phyloP scores from a whole-genome alignment of 2,329 filamentous ascomycete species.

The Dendrostoma leiphaemia region DNA sequence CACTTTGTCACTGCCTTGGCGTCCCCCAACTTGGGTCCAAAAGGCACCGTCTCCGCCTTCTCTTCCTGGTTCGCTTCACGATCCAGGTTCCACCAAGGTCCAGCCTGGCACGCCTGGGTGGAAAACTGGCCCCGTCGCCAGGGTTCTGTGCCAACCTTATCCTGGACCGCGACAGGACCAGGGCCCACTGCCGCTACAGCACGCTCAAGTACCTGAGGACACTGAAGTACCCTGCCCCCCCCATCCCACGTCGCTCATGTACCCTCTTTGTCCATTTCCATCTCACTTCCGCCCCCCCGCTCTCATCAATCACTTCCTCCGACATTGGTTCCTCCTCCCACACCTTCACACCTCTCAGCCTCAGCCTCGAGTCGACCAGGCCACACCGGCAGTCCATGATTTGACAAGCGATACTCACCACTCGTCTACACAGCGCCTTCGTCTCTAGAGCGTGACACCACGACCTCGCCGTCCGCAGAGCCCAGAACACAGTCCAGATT shows the following conservation, averaged over 20 bases:
- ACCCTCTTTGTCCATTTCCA: conserved; percentile 19
- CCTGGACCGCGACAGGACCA: not conserved
- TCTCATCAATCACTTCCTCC: conserved; percentile 4
- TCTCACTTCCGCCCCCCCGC: conserved; percentile 8
- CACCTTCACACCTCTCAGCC: conserved; percentile 17
- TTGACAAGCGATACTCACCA: not conserved
- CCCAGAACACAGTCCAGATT: not conserved
- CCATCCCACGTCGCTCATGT: conserved; percentile 5
- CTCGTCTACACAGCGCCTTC: no score
- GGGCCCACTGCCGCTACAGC: not conserved
- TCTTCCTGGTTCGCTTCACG: conserved; percentile 6
- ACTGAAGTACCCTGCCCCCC: no score
- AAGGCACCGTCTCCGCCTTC: not conserved
- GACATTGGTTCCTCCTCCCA: conserved; percentile 1
- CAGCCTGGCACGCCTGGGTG: no score
- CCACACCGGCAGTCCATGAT: no score
- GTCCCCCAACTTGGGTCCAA: not conserved
- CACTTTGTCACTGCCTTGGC: not conserved
- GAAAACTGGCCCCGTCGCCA: not conserved
- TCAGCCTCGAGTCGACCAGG: no score
- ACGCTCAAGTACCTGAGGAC: conserved; percentile 13
- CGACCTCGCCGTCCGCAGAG: not conserved
- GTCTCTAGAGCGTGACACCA: not conserved
- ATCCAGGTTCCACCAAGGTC: conserved; percentile 3
- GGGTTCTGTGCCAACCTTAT: conserved; percentile 16